phyloP scores from a whole-genome alignment of 805 yeast species.

The Tetrapisispora nanseiensis region DNA sequence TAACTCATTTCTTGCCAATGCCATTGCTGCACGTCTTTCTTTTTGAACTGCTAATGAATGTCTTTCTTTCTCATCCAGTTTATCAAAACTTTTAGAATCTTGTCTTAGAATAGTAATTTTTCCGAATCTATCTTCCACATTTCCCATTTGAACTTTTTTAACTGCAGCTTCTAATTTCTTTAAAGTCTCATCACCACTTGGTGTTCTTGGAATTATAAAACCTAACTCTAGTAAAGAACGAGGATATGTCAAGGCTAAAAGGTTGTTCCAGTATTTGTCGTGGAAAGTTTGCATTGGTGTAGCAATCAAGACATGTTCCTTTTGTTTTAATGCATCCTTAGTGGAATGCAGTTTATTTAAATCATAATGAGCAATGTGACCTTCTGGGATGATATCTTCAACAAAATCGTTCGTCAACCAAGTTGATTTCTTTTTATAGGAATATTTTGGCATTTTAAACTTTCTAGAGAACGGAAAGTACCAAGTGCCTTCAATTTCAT shows the following conservation, averaged over 20 bases:
- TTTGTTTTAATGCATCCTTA: slow-evolving; percentile 59
- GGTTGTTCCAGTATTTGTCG: slow-evolving; percentile 79
- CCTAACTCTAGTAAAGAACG: slow-evolving; percentile 80
- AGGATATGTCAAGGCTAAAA: slow-evolving; percentile 68
- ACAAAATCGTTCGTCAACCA: slow-evolving; percentile 42
- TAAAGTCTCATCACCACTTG: slow-evolving; percentile 74
- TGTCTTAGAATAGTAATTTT: slow-evolving; percentile 86
- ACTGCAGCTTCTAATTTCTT: slow-evolving; percentile 64
- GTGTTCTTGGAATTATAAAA: slow-evolving; percentile 76
- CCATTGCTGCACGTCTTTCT: slow-evolving; percentile 83
- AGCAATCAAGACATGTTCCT: slow-evolving; percentile 75
- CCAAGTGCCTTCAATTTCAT: slow-evolving; percentile 28
- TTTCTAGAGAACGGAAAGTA: slow-evolving; percentile 28
- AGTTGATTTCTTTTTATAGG: slow-evolving; percentile 31
- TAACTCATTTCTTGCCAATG: slow-evolving; percentile 85
- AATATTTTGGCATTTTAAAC: slow-evolving; percentile 36
- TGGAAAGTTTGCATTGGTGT: slow-evolving; percentile 87
- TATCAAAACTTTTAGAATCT: slow-evolving; percentile 66
- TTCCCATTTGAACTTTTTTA: slow-evolving; percentile 56
- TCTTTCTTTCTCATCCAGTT: slow-evolving; percentile 77
- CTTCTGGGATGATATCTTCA: slow-evolving; percentile 50
- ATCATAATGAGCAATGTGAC: slow-evolving; percentile 76
- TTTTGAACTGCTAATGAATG: slow-evolving; percentile 84
- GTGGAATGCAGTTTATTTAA: slow-evolving; percentile 69
- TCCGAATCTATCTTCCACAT: slow-evolving; percentile 57